phyloP scores from a whole-genome alignment of 139 green algal genomes.

The Chlorella vulgaris region DNA sequence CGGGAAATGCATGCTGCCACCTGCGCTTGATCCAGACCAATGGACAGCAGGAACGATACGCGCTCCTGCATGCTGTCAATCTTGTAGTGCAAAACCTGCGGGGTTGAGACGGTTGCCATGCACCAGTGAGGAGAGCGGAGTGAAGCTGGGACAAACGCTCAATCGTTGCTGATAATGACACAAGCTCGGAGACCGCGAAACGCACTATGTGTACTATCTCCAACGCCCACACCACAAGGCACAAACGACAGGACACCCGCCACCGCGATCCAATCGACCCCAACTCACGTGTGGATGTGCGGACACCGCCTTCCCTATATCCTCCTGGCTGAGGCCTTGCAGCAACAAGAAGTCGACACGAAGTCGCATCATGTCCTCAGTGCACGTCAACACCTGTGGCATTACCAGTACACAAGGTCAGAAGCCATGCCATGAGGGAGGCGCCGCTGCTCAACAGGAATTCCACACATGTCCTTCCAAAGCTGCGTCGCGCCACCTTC shows the following conservation, averaged over 20 bases:
- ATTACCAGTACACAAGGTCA: not conserved
- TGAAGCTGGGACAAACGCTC: no score
- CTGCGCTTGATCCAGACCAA: conserved; percentile 56
- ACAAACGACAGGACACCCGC: no score
- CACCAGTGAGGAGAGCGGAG: no score
- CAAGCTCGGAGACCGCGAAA: no score
- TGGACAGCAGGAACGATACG: conserved; percentile 42
- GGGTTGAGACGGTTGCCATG: not conserved
- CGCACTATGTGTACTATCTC: no score
- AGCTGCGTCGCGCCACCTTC: no score
- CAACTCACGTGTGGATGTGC: conserved; percentile 55
- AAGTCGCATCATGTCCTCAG: conserved; percentile 56
- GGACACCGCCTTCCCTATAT: conserved; percentile 53
- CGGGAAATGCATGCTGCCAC: conserved; percentile 48
- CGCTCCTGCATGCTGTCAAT: conserved; percentile 50
- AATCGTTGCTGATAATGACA: no score
- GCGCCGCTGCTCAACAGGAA: no score
- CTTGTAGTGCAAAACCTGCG: conserved; percentile 77
- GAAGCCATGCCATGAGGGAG: not conserved
- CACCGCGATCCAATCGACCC: no score
- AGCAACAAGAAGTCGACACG: conserved; percentile 55
- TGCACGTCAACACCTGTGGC: conserved; percentile 67
- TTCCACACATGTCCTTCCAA: no score
- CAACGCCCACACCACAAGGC: no score
- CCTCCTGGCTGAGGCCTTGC: conserved; percentile 38